These are phyloP conservation scores for Pichia sp. DNA, from an alignment of 1,139 yeast species.

Conservation along the genomic window DNA sequence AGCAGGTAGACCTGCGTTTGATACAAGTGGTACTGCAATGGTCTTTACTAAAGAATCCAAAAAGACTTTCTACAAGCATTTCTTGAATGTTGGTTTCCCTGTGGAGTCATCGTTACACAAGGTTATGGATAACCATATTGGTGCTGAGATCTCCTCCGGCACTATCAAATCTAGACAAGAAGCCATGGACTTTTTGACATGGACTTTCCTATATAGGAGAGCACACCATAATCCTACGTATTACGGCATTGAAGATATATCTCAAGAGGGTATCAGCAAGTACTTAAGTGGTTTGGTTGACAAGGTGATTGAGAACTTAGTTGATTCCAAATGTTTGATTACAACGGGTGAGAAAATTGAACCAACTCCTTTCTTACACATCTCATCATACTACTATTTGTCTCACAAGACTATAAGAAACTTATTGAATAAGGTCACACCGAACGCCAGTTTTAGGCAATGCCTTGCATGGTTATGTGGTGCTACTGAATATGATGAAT, in stretches of 20 bases:
- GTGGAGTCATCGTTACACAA: slow-evolving; percentile 94
- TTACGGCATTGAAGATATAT: slow-evolving; percentile 74
- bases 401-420: slow-evolving; percentile 84
- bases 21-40: slow-evolving; percentile 91
- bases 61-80: slow-evolving; percentile 89
- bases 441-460: slow-evolving; percentile 53
- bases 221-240: slow-evolving; percentile 95
- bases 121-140: slow-evolving; percentile 88
- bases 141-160: slow-evolving; percentile 92
- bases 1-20: slow-evolving; percentile 97
- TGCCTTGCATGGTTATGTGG: slow-evolving; percentile 67
- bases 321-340: slow-evolving; percentile 65
- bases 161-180: slow-evolving; percentile 77
- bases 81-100: slow-evolving; percentile 92
- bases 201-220: slow-evolving; percentile 92
- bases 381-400: slow-evolving; percentile 86
- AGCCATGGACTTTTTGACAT: slow-evolving; percentile 86
- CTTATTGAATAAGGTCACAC: slow-evolving; percentile 46
- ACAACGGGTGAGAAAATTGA: slow-evolving; percentile 41
- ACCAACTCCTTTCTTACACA: slow-evolving; percentile 78
- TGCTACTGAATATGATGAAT: slow-evolving; percentile 85
- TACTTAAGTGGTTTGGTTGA: slow-evolving; percentile 74
- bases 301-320: slow-evolving; percentile 56
- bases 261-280: slow-evolving; percentile 58
- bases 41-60: slow-evolving; percentile 91